Evolutionary conservation across 306 rosid species (phyloP).

Genomic region (Chamaecrista fasciculata): DNA sequence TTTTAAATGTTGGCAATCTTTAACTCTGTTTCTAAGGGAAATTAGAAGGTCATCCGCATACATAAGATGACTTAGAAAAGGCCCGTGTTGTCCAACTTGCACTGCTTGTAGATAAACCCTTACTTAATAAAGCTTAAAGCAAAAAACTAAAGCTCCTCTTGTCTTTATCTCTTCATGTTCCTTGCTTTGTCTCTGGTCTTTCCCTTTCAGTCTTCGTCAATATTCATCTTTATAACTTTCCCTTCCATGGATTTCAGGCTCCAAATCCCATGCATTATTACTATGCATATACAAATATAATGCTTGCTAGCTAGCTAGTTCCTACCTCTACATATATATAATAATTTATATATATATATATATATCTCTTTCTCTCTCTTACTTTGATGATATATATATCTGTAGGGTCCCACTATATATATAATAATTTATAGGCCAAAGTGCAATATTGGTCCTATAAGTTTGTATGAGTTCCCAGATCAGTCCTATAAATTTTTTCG

Average conservation of each 20-base stretch:
- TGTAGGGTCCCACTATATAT: constrained; percentile 38
- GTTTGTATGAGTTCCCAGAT: no score
- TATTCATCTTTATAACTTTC: constrained; percentile 34
- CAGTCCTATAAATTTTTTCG: no score
- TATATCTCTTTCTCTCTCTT: constrained; percentile 16
- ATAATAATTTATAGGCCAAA: no score
- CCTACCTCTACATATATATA: background rate
- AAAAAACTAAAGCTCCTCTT: constrained; percentile 54
- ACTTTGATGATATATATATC: constrained; percentile 40
- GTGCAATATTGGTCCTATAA: no score
- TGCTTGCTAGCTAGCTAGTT: no score
- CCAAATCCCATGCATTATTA: constrained; percentile 48
- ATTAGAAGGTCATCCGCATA: no score
- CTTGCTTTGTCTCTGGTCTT: constrained; percentile 59
- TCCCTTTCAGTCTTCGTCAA: constrained; percentile 50
- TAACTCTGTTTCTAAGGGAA: no score
- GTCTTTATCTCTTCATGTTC: constrained; percentile 59
- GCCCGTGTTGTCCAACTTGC: no score
- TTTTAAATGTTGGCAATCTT: no score
- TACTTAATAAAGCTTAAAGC: constrained; percentile 40
- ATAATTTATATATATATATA: constrained; percentile 12
- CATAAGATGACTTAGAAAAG: no score
- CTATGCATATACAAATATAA: no score
- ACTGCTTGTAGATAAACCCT: constrained; percentile 55
- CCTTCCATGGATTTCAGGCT: constrained; percentile 46